These are phyloP conservation scores for Candida sanyiensis DNA, from an alignment of 805 yeast species.

Conservation along the genomic window DNA sequence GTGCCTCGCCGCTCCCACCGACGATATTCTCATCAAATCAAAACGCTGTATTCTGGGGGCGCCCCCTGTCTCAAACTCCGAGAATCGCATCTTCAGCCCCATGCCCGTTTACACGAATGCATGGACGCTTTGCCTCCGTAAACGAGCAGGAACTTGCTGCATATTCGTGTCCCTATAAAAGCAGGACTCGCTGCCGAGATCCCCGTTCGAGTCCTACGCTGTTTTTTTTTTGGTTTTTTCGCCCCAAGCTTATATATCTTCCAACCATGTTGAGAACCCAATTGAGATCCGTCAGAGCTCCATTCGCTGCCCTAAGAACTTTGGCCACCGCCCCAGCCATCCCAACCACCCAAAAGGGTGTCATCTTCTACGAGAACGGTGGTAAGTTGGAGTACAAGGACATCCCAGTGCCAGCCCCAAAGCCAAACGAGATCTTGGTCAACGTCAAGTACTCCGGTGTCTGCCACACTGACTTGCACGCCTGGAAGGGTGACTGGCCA, in stretches of 20 bases:
- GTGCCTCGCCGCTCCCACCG: no score
- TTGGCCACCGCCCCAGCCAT: constrained; percentile 25
- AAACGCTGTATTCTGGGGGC: no score
- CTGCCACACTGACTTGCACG: constrained; percentile 91
- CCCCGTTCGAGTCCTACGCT: neutral
- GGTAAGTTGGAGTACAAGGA: constrained; percentile 65
- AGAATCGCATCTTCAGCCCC: neutral
- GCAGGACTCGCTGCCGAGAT: neutral
- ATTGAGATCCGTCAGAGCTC: constrained; percentile 21
- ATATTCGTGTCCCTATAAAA: no score
- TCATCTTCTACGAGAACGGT: constrained; percentile 58
- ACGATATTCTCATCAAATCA: no score
- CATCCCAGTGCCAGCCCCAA: constrained; percentile 76
- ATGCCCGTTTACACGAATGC: neutral
- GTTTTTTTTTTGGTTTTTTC: neutral
- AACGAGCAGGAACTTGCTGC: no score
- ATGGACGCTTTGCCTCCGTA: no score
- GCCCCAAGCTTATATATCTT: neutral
- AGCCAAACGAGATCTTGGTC: constrained; percentile 69
- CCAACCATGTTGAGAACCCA: constrained; percentile 16
- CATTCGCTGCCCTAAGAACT: constrained; percentile 6
- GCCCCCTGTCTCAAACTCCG: constrained; percentile 4
- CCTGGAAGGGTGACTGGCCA: constrained; percentile 95
- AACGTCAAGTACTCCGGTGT: constrained; percentile 87
- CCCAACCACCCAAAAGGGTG: constrained; percentile 68